Percentiles rank a stretch among this genome's conserved stretches.
phyloP scores from a whole-genome alignment of 78 protist species.

The Dictyostelium brefeldianum region DNA sequence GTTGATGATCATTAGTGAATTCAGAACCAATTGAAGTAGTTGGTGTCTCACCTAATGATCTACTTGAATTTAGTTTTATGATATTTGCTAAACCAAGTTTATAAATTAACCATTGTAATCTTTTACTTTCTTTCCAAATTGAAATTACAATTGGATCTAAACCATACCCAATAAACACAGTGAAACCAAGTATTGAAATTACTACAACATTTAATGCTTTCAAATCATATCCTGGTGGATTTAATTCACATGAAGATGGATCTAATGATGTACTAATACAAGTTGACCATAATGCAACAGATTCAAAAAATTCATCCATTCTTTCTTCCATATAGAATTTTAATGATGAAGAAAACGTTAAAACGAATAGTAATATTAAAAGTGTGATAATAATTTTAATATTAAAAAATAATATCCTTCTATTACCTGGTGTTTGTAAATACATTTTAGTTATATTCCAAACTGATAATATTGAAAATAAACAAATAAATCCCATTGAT shows the following conservation, averaged over 20 bases:
- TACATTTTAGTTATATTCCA: conserved; percentile 14
- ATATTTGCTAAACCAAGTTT: neutral
- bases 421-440: neutral
- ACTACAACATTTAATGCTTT: conserved; percentile 10
- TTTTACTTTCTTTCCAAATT: conserved; percentile 11
- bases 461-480: neutral
- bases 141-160: conserved; percentile 12
- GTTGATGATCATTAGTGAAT: neutral
- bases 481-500: neutral
- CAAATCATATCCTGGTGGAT: conserved; percentile 41
- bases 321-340: conserved; percentile 15
- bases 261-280: conserved; percentile 9
- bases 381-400: conserved; percentile 16
- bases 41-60: too few species aligned
- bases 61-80: neutral
- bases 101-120: neutral
- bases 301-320: neutral
- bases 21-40: too few species aligned
- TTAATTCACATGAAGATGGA: conserved; percentile 12
- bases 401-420: neutral
- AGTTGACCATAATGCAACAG: neutral
- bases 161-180: conserved; percentile 38
- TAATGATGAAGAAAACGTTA: conserved; percentile 21
- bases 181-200: conserved; percentile 19
- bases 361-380: conserved; percentile 26